Evolutionary conservation across 2,329 filamentous ascomycete genomes (phyloP).

Genomic region (Trichoderma semiorbis): DNA sequence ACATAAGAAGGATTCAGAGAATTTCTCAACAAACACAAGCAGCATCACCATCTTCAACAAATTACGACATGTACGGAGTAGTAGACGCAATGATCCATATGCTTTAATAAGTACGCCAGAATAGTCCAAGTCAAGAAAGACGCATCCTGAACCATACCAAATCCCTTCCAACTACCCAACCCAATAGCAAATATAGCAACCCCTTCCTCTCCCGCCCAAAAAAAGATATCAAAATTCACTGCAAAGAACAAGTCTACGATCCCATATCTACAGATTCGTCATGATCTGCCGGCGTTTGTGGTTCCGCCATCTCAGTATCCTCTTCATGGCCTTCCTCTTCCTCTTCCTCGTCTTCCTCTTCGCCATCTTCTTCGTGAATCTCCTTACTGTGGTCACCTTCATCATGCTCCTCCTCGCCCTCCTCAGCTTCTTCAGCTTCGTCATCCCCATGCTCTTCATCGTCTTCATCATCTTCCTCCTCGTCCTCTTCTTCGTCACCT

Average conservation of each 20-base stretch:
- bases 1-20: not conserved
- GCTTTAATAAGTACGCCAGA: not conserved
- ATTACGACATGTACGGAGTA: not conserved
- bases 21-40: not conserved
- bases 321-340: slow-evolving; percentile 20
- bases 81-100: not conserved
- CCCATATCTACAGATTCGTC: slow-evolving; percentile 18
- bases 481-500: slow-evolving; percentile 30
- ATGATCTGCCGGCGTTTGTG: not conserved
- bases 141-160: not conserved
- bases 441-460: slow-evolving; percentile 19
- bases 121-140: not conserved
- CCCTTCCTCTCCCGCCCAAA: not conserved
- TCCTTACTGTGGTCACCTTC: not conserved
- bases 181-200: not conserved
- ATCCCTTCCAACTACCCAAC: not conserved
- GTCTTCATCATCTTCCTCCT: slow-evolving; percentile 23
- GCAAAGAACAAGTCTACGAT: not conserved
- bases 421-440: slow-evolving; percentile 19
- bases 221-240: not conserved
- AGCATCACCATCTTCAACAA: not conserved
- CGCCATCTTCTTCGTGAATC: slow-evolving; percentile 23
- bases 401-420: slow-evolving; percentile 19
- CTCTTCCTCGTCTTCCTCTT: slow-evolving; percentile 25
- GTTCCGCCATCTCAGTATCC: slow-evolving; percentile 16